Evolutionary conservation across 441 rosid species (phyloP).

Genomic region (Erodium moschatum): DNA sequence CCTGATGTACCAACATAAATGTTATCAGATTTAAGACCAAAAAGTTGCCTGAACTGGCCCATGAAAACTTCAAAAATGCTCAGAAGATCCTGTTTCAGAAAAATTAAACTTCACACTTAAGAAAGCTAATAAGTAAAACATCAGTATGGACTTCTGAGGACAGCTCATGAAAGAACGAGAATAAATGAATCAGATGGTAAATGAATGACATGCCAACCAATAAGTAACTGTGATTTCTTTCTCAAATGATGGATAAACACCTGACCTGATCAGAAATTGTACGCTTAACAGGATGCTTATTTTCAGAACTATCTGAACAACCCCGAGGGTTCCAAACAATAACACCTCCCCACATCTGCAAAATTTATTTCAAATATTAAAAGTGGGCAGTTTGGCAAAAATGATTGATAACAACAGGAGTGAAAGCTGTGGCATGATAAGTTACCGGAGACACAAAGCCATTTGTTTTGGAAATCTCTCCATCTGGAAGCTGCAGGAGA

Average conservation of each 20-base stretch:
- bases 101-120: conserved; percentile 19
- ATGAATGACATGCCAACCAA: neutral
- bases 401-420: neutral
- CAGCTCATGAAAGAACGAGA: neutral
- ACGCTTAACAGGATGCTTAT: conserved; percentile 32
- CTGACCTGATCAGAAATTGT: conserved; percentile 54
- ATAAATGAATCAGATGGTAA: neutral
- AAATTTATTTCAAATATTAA: conserved; percentile 16
- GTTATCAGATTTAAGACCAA: conserved; percentile 62
- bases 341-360: conserved; percentile 96
- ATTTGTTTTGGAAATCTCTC: conserved; percentile 80
- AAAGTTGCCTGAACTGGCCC: conserved; percentile 88
- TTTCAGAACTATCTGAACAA: conserved; percentile 44
- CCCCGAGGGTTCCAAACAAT: conserved; percentile 68
- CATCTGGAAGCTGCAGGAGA: conserved; percentile 65
- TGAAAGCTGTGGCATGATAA: conserved; percentile 20
- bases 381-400: conserved; percentile 12
- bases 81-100: conserved; percentile 65
- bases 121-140: conserved; percentile 24
- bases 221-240: neutral
- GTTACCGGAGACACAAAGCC: conserved; percentile 91
- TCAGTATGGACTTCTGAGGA: conserved; percentile 16
- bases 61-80: conserved; percentile 66
- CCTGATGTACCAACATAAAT: conserved; percentile 47
- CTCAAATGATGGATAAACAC: conserved; percentile 8